Evolutionary conservation across 2,329 filamentous ascomycete genomes (phyloP).

Genomic region (Alternaria infectoria): DNA sequence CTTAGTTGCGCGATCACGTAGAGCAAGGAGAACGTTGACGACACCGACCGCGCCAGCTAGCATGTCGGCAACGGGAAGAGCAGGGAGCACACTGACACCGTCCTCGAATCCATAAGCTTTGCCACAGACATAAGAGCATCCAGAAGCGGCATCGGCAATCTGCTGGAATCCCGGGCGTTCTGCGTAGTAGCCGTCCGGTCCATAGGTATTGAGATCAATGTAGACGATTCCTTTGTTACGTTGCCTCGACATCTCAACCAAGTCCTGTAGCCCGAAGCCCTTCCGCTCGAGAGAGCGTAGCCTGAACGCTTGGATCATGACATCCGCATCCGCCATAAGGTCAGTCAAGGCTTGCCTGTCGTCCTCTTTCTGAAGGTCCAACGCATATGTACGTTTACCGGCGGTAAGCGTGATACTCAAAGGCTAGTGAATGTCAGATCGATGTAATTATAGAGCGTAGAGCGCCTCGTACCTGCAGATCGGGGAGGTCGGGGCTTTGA

Average conservation of each 20-base stretch:
- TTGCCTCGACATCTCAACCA: conserved; percentile 49
- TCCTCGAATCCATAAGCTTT: conserved; percentile 34
- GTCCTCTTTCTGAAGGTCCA: conserved; percentile 39
- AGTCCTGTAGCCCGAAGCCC: conserved; percentile 52
- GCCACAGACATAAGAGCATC: conserved; percentile 29
- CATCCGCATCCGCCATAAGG: conserved; percentile 56
- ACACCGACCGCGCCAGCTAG: conserved; percentile 34
- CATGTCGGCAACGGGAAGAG: conserved; percentile 39
- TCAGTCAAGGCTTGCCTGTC: conserved; percentile 41
- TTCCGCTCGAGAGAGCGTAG: conserved; percentile 52
- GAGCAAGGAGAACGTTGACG: conserved; percentile 30
- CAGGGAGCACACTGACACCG: conserved; percentile 30
- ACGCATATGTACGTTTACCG: conserved; percentile 52
- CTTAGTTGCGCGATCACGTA: conserved; percentile 28
- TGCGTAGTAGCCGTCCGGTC: conserved; percentile 54
- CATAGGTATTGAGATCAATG: conserved; percentile 60
- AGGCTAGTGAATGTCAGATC: conserved; percentile 44
- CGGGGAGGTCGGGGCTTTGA: conserved; percentile 15
- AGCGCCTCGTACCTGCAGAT: not conserved
- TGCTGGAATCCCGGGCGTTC: conserved; percentile 60
- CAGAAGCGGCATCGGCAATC: conserved; percentile 50
- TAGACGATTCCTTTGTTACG: conserved; percentile 56
- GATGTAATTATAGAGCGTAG: conserved; percentile 37
- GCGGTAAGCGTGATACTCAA: conserved; percentile 50
- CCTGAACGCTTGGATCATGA: conserved; percentile 61